Base-by-base conservation (phyloP, 805 yeast species). In the Hanseniaspora nectarophila region DNA sequence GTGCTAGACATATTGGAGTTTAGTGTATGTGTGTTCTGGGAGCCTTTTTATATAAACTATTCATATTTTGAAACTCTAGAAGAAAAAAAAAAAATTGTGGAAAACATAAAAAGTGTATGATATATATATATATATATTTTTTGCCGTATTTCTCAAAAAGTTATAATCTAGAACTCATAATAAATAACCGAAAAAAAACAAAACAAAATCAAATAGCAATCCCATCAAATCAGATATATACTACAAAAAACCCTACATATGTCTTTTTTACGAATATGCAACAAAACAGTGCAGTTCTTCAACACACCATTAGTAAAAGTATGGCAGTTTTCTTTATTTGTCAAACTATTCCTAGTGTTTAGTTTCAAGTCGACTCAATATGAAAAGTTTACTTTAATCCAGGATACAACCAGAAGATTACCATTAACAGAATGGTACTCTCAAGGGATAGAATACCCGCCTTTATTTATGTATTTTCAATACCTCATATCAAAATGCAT, bases 361-460 rank as follows among this genome's bases (percentile, higher is more conserved):
- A 87, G 90, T 1, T 92, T 90, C 66, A 88, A 78, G 58, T 89
- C 97, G 12, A 92, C 97, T 0, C 98, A 92, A 65, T 90, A 92
- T 60, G 98, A 92, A 63, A 10, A 13, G 40, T 6, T 37, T 13
- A 15, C 16, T 20, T 21, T 2, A 9, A 21, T 37, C 5, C n/a
- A 21, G 24, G 28, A 37, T 23, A 82, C 92, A 46, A 90, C 97
- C 0, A 69, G 80, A 59, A 73, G 73, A 5, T 67, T 89, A 18
- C 97, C 97, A 0, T 45, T 89, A 16, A 67, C 68, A 15, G 64
- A 82, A 51, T 92, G 99, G 99, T 92, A 92, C 63, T 63, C 73
- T 39, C 95, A 92, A 97, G 92, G 97, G 0, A 69, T 92, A 38
- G 98, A 92, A 65, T 92, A 90, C 67, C 98, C 99, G 10, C 99